Conservation (phyloP, 768 basidiomycete genomes). For the Holtermanniella nyarrowii region DNA sequence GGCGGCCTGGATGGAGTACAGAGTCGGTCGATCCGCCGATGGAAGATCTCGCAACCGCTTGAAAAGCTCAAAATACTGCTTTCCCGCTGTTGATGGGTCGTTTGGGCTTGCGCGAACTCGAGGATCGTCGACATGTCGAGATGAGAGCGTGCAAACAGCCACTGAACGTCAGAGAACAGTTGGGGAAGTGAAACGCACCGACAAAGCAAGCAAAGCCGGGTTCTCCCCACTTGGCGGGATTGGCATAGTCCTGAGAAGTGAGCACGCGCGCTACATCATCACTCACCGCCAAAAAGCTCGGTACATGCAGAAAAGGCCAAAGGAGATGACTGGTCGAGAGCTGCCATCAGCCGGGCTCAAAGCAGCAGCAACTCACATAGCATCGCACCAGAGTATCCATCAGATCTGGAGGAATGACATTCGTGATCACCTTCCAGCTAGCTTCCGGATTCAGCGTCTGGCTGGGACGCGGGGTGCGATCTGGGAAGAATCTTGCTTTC, state of each 20-base stretch:
- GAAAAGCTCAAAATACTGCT: constrained; percentile 85
- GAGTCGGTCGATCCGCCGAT: constrained; percentile 73
- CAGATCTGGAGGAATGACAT: constrained; percentile 72
- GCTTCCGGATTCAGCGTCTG: constrained; percentile 73
- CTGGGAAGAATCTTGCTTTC: constrained; percentile 55
- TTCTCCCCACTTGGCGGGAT: constrained; percentile 89
- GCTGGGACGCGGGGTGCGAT: constrained; percentile 60
- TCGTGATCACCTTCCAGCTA: constrained; percentile 76
- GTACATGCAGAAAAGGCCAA: constrained; percentile 84
- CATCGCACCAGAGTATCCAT: constrained; percentile 70
- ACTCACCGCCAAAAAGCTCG: constrained; percentile 65
- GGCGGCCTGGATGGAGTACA: constrained; percentile 84
- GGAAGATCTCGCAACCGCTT: constrained; percentile 76
- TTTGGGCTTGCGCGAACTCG: constrained; percentile 71
- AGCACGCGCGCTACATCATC: constrained; percentile 19
- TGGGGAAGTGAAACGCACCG: not conserved
- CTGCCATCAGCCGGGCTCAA: constrained; percentile 49
- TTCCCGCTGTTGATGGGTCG: constrained; percentile 79
- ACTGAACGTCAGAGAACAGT: constrained; percentile 41
- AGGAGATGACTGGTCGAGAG: constrained; percentile 88
- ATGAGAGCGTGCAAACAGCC: constrained; percentile 81
- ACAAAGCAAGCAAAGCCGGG: constrained; percentile 90
- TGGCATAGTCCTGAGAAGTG: constrained; percentile 68
- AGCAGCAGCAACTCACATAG: constrained; percentile 22
- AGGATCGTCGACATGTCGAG: constrained; percentile 83